Evolutionary conservation across 306 rosid species (phyloP).

Genomic region (Quercus bicolor): DNA sequence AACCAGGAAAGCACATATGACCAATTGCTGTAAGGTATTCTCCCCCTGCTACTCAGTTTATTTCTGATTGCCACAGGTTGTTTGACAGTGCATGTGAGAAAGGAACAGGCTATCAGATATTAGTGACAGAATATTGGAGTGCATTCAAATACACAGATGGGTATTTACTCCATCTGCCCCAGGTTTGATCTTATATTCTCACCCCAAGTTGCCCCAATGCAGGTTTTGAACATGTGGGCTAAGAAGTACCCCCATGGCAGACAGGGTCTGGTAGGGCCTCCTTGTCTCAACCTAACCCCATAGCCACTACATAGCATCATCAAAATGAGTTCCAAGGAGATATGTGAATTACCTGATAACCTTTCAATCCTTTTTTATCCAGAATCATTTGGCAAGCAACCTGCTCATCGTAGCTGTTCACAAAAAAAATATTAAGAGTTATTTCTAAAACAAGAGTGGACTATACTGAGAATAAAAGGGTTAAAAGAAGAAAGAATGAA

Average conservation of each 20-base stretch:
- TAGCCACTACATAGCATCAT: slow-evolving; percentile 16
- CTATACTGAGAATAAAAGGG: not conserved
- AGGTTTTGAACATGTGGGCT: not conserved
- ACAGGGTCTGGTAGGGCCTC: not conserved
- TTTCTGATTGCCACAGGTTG: not conserved
- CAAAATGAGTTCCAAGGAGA: slow-evolving; percentile 22
- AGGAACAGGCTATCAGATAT: not conserved
- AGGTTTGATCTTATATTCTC: not conserved
- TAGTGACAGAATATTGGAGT: not conserved
- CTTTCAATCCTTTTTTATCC: slow-evolving; percentile 87
- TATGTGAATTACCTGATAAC: slow-evolving; percentile 83
- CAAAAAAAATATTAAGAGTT: slow-evolving; percentile 17
- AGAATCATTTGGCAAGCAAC: slow-evolving; percentile 87
- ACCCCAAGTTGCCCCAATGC: not conserved
- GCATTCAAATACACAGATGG: not conserved
- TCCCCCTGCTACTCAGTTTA: not conserved
- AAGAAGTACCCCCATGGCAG: not conserved
- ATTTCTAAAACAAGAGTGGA: not conserved
- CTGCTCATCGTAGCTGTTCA: slow-evolving; percentile 87
- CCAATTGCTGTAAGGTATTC: not conserved
- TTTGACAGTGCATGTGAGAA: not conserved
- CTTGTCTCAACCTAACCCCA: not conserved
- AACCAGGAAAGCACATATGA: not conserved
- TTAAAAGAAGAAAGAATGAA: not conserved
- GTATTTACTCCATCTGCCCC: not conserved